Evolutionary conservation across 768 basidiomycete species (phyloP).

Genomic region (Trametes gibbosa): DNA sequence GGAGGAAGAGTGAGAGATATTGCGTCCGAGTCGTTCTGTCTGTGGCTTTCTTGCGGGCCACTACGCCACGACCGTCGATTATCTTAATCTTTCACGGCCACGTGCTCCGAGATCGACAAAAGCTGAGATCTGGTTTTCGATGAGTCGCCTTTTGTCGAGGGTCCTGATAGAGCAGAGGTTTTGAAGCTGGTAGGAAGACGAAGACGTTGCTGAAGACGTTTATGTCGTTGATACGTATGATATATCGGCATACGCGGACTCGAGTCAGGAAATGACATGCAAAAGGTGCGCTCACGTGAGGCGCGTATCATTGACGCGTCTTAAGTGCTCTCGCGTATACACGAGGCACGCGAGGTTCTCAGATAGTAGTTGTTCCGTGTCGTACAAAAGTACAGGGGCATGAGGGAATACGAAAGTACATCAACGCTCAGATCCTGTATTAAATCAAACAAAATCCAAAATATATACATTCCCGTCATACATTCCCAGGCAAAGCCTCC

Average conservation of each 20-base stretch:
- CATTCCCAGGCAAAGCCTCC: conserved; percentile 49
- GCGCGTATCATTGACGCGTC: conserved; percentile 7
- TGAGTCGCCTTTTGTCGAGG: neutral
- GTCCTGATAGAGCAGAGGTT: neutral
- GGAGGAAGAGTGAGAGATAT: conserved; percentile 1
- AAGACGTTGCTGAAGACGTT: too few species aligned
- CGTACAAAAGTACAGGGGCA: neutral
- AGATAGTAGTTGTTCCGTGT: neutral
- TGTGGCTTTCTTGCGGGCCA: neutral
- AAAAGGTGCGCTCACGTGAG: conserved; percentile 13
- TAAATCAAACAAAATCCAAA: conserved; percentile 34
- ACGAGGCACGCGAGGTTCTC: neutral
- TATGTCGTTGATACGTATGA: too few species aligned
- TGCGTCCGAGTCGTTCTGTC: neutral
- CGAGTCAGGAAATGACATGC: conserved; percentile 16
- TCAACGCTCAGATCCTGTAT: neutral
- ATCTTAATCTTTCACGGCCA: conserved; percentile 25
- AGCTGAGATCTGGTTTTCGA: neutral
- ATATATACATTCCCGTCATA: conserved; percentile 54
- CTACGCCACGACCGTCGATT: conserved; percentile 19
- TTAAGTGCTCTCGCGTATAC: neutral
- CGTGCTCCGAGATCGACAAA: conserved; percentile 19
- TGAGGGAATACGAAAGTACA: neutral
- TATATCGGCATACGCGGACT: neutral
- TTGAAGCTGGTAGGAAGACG: too few species aligned